Evolutionary conservation across 179 eudicot species (phyloP).

Genomic region (Nepenthes alata): DNA sequence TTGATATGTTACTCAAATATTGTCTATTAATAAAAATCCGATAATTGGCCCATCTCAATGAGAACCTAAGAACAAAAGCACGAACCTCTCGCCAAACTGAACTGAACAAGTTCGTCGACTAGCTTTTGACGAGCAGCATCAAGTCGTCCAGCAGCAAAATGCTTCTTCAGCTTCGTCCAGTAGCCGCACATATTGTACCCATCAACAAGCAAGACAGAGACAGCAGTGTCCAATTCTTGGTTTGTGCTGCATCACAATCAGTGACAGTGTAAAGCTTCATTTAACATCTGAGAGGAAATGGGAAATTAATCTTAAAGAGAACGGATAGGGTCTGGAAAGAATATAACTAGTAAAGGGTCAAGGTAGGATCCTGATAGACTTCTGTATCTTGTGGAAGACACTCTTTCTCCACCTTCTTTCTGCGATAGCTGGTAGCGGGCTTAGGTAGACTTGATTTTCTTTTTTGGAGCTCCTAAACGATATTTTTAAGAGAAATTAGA

Average conservation of each 20-base stretch:
- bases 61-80: conserved; percentile 19
- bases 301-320: conserved; percentile 1
- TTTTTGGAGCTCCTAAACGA: conserved; percentile 56
- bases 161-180: conserved; percentile 92
- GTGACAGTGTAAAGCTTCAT: conserved; percentile 6
- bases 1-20: no score
- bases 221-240: conserved; percentile 64
- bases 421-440: conserved; percentile 88
- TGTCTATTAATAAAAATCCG: no score
- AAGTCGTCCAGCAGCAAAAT: conserved; percentile 78
- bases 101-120: conserved; percentile 69
- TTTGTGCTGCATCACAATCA: conserved; percentile 48
- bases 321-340: conserved; percentile 13
- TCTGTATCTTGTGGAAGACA: conserved; percentile 72
- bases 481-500: background rate
- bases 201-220: conserved; percentile 94
- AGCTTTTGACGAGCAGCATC: conserved; percentile 90
- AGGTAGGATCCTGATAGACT: conserved; percentile 64
- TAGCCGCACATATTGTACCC: conserved; percentile 98
- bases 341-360: conserved; percentile 70
- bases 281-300: conserved; percentile 10
- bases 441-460: conserved; percentile 50
- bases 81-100: conserved; percentile 88
- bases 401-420: conserved; percentile 78
- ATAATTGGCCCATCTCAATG: background rate